phyloP scores from a whole-genome alignment of 202 grass and related monocot genomes.

The Schoenoplectus tabernaemontani region DNA sequence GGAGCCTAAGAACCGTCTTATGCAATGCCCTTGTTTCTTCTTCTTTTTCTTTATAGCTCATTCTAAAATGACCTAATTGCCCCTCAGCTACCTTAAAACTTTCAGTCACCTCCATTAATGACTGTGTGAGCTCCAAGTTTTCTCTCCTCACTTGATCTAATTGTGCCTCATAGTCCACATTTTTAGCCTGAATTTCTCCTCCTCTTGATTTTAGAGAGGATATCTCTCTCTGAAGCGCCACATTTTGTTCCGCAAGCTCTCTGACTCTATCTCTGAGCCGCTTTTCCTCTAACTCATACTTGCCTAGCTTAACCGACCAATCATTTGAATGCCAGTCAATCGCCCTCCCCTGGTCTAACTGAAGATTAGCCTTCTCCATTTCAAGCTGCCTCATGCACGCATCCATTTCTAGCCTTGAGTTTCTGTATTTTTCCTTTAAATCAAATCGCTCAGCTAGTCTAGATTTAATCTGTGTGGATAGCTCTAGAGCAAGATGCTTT shows the following conservation, averaged over 20 bases:
- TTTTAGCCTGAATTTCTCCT: conserved; percentile 34
- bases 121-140: conserved; percentile 29
- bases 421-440: conserved; percentile 47
- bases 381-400: conserved; percentile 49
- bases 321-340: conserved; percentile 61
- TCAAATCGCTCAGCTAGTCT: conserved; percentile 62
- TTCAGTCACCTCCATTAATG: conserved; percentile 37
- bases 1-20: conserved; percentile 54
- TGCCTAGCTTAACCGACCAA: conserved; percentile 52
- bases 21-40: conserved; percentile 41
- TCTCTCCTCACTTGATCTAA: conserved; percentile 38
- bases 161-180: conserved; percentile 36
- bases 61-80: conserved; percentile 38
- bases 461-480: conserved; percentile 68
- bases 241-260: conserved; percentile 92
- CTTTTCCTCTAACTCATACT: conserved; percentile 77
- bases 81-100: conserved; percentile 28
- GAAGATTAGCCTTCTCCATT: conserved; percentile 51
- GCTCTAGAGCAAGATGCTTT: conserved; percentile 42
- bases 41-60: conserved; percentile 55
- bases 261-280: conserved; percentile 56
- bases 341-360: conserved; percentile 47
- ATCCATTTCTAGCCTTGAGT: conserved; percentile 52
- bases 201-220: conserved; percentile 37
- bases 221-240: conserved; percentile 77